phyloP scores from a whole-genome alignment of 805 yeast species.

The Saccharomycopsis sp. region DNA sequence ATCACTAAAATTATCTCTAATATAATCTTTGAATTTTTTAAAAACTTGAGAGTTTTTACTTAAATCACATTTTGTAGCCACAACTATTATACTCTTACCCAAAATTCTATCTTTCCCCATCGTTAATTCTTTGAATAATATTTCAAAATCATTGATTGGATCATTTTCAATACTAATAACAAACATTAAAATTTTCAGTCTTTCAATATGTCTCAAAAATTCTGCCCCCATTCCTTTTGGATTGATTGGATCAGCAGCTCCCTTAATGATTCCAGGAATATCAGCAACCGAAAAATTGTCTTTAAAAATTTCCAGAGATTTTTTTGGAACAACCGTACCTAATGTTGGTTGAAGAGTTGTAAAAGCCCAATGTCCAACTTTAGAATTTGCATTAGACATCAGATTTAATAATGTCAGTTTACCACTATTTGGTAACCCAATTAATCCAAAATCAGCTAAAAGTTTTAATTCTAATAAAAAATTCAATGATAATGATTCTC shows the following conservation, averaged over 20 bases:
- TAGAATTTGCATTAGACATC: constrained; percentile 80
- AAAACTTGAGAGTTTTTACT: constrained; percentile 39
- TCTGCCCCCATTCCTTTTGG: constrained; percentile 92
- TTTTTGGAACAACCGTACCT: constrained; percentile 59
- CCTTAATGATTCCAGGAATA: constrained; percentile 90
- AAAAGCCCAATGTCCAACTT: constrained; percentile 95
- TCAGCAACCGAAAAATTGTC: constrained; percentile 79
- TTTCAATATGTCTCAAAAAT: constrained; percentile 83
- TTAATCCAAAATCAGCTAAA: constrained; percentile 87
- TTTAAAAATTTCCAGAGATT: constrained; percentile 29
- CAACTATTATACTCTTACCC: constrained; percentile 58
- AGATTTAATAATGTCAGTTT: constrained; percentile 82
- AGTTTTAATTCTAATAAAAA: constrained; percentile 79
- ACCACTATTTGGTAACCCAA: constrained; percentile 96
- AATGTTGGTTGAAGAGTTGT: constrained; percentile 88
- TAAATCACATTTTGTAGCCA: constrained; percentile 92
- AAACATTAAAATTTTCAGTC: constrained; percentile 83
- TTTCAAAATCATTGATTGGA: constrained; percentile 56
- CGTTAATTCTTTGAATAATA: constrained; percentile 54
- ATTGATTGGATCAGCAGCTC: constrained; percentile 48
- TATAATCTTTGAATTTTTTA: constrained; percentile 32
- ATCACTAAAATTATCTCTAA: constrained; percentile 23
- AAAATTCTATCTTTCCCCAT: constrained; percentile 46
- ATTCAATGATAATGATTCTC: constrained; percentile 52
- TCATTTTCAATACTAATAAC: constrained; percentile 67